Base-by-base conservation (phyloP, 352 stramenopile species). In the Aphanomyces astaci region DNA sequence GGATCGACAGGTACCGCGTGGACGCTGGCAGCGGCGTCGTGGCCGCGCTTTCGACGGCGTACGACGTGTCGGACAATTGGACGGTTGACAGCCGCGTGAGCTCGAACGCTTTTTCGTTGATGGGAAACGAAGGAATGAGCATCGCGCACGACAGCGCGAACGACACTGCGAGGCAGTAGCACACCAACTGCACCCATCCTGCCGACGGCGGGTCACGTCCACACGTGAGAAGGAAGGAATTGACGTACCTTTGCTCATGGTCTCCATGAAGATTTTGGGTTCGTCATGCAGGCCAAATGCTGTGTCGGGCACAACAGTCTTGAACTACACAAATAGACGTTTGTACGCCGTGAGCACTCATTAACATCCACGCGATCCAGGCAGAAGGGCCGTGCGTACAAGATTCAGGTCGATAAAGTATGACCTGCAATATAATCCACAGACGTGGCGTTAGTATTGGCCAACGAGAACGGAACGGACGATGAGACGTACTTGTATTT, bases 231-330 rank as follows among this genome's bases (percentile, higher is more conserved):
- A 4, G 17, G 24, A n/a, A 62, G 22, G 60, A 9, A 65, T 28
- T 19, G 22, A n/a, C 43, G 0, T 15, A 66, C 59, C 31, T 53
- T 66, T 66, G 46, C 19, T 51, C 59, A 66, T 66, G 25, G 59
- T 66, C 33, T 66, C 59, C 33, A 66, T 51, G 33, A 66, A 66
- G 22, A 66, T 66, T 28, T 66, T 66, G 27, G 59, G 59, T 24
- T 66, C 46, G 33, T 43, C 59, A 22, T 48, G 59, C 19, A 66
- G 46, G 2, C 59, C 59, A 24, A 66, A 53, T 1, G 59, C 59
- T 4, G 59, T 66, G 46, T 66, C 59, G 10, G 59, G 59, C 31
- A 66, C 59, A 19, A 48, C 25, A 7, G 40, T 66, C 51, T 59
- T 32, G 24, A 59, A 59, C 51, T 59, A 36, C 13, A 59, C 5